Base-by-base conservation (phyloP, 495 filamentous ascomycete species). In the Podospora didyma region DNA sequence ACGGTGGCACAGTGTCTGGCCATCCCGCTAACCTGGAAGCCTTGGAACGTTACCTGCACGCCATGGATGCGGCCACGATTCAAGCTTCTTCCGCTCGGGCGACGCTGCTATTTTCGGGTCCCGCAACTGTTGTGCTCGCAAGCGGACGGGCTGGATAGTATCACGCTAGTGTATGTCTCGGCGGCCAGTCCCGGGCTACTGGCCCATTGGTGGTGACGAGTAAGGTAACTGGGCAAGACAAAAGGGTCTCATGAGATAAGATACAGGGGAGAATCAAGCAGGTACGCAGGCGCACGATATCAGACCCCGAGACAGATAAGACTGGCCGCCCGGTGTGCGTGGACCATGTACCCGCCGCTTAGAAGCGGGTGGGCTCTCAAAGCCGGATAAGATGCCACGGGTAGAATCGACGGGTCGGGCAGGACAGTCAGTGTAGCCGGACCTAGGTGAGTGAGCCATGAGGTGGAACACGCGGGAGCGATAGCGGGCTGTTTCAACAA, bases 41-140 rank as follows among this genome's bases (percentile, higher is more conserved):
- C 56, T n/a, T 59, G 56, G 47, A 59, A 59, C 56, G 56, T 59
- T 59, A 49, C 56, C 28, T 51, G 41, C 37, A 23, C n/a, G n/a
- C 16, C 21, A 26, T 19, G 24, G 20, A 31, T 14, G 14, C 19
- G 16, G 22, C 16, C 4, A 24, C 9, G 42, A 41, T 12, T 24
- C 19, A 26, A 47, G 22, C 11, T 47, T 46, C n/a, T n/a, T 22
- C 45, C 45, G 45, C 14, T 22, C 21, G 19, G 49, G 22, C 23
- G 48, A 17, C 11, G 48, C 50, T 59, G 53, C 53, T 59, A 53
- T 59, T n/a, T 20, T 42, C 39, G 48, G 49, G 41, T 34, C 41
- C 20, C 23, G n/a, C n/a, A n/a, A n/a, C n/a, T n/a, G 46, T 51
- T 24, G n/a, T 35, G 16, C n/a, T 46, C 39, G n/a, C 14, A 42